These are phyloP conservation scores for Poa pratensis DNA, from an alignment of 176 grass and related monocot genomes.

Conservation along the genomic window DNA sequence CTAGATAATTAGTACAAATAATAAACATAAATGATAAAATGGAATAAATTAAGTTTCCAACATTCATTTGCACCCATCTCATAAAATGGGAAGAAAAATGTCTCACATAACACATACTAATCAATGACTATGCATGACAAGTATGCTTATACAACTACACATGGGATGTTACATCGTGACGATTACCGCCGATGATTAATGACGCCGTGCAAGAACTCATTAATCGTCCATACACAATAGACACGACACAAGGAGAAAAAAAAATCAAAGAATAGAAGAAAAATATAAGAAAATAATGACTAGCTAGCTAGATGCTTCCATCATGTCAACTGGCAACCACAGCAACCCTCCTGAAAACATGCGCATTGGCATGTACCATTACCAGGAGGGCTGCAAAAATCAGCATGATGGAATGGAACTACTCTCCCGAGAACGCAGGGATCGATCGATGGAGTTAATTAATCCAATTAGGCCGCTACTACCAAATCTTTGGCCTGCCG, in stretches of 20 bases:
- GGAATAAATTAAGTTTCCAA: background rate
- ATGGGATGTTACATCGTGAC: background rate
- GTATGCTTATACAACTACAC: background rate
- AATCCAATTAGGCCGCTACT: background rate
- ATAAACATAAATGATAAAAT: background rate
- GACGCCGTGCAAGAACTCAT: background rate
- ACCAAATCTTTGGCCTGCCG: slow-evolving; percentile 52
- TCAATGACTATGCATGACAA: background rate
- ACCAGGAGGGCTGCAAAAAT: slow-evolving; percentile 41
- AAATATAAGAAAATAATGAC: background rate
- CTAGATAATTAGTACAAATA: background rate
- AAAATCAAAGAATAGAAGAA: background rate
- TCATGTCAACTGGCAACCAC: slow-evolving; percentile 40
- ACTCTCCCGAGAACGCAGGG: slow-evolving; percentile 26
- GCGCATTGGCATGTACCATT: slow-evolving; percentile 26
- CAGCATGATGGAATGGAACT: background rate
- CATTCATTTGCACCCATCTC: background rate
- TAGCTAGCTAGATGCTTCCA: slow-evolving; percentile 37
- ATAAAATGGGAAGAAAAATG: background rate
- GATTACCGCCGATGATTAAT: background rate
- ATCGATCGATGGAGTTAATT: slow-evolving; percentile 19
- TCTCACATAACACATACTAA: background rate
- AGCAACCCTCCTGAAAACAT: slow-evolving; percentile 45
- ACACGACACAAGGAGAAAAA: background rate
- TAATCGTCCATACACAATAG: background rate